Conservation (phyloP, 2,329 filamentous ascomycete genomes). For the Fusarium sp. region DNA sequence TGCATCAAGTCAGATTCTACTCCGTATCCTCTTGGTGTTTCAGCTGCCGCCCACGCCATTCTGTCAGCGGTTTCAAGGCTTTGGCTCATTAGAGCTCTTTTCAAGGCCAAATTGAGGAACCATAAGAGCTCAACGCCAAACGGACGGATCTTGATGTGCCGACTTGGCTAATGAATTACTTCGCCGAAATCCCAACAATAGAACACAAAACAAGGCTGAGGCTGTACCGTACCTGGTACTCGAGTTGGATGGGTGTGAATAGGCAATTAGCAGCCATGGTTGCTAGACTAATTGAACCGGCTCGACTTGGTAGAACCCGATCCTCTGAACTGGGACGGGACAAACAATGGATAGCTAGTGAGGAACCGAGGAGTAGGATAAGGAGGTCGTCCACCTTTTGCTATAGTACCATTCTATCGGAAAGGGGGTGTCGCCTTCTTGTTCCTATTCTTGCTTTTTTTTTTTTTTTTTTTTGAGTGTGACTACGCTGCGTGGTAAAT, state of each 20-base stretch:
- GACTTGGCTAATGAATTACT: neutral
- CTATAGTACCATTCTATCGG: slow-evolving; percentile 32
- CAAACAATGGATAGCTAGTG: neutral
- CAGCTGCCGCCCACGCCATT: neutral
- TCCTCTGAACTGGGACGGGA: slow-evolving; percentile 22
- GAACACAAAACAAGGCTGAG: neutral
- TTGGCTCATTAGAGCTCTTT: neutral
- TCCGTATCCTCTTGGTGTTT: neutral
- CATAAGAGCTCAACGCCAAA: neutral
- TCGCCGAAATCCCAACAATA: neutral
- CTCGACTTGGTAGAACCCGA: slow-evolving; percentile 25
- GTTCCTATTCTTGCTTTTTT: neutral
- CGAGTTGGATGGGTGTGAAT: slow-evolving; percentile 5
- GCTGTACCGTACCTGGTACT: neutral
- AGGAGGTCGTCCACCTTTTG: neutral
- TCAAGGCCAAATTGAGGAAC: too few species aligned
- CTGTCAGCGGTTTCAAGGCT: neutral
- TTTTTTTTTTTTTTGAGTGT: neutral
- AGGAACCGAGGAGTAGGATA: neutral
- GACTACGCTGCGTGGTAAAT: neutral
- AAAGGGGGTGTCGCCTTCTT: slow-evolving; percentile 15
- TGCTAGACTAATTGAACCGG: slow-evolving; percentile 1
- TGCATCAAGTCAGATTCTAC: neutral
- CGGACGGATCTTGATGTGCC: neutral
- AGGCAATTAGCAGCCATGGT: neutral